Conservation (phyloP, 768 basidiomycete species). For the Porpolomopsis calyptriformis region DNA sequence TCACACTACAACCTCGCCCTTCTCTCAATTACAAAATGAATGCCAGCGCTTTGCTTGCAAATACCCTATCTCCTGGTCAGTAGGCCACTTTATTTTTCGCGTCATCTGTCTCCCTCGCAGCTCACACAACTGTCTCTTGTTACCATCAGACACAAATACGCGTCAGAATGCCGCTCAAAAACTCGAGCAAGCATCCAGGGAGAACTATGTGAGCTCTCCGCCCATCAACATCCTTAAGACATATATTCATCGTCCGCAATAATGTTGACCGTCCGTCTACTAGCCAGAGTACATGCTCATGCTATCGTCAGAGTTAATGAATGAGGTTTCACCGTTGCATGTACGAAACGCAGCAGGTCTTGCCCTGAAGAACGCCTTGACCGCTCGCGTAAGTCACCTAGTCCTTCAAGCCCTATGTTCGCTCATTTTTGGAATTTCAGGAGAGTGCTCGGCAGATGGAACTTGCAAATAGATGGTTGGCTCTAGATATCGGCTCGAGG, state of each 20-base stretch:
- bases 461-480: slow-evolving; percentile 72
- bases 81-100: slow-evolving; percentile 27
- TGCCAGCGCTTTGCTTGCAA: slow-evolving; percentile 81
- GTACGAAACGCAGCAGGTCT: slow-evolving; percentile 93
- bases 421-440: slow-evolving; percentile 30
- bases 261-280: too few species aligned
- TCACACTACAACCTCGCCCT: not conserved
- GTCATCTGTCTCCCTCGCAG: slow-evolving; percentile 17
- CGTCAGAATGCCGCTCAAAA: slow-evolving; percentile 88
- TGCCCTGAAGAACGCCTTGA: slow-evolving; percentile 90
- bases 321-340: slow-evolving; percentile 58
- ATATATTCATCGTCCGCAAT: too few species aligned
- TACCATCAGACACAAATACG: slow-evolving; percentile 63
- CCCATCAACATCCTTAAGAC: slow-evolving; percentile 6
- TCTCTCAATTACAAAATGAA: slow-evolving; percentile 48
- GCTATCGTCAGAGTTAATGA: slow-evolving; percentile 75
- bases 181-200: slow-evolving; percentile 74
- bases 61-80: slow-evolving; percentile 84
- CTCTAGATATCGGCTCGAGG: slow-evolving; percentile 56
- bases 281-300: slow-evolving; percentile 91
- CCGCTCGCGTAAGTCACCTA: slow-evolving; percentile 64
- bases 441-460: slow-evolving; percentile 66
- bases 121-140: slow-evolving; percentile 14
- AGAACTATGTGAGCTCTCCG: slow-evolving; percentile 72
- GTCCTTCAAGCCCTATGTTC: slow-evolving; percentile 12